Evolutionary conservation across 768 basidiomycete genomes (phyloP).

Genomic region (Tricholoma hemisulphureum): DNA sequence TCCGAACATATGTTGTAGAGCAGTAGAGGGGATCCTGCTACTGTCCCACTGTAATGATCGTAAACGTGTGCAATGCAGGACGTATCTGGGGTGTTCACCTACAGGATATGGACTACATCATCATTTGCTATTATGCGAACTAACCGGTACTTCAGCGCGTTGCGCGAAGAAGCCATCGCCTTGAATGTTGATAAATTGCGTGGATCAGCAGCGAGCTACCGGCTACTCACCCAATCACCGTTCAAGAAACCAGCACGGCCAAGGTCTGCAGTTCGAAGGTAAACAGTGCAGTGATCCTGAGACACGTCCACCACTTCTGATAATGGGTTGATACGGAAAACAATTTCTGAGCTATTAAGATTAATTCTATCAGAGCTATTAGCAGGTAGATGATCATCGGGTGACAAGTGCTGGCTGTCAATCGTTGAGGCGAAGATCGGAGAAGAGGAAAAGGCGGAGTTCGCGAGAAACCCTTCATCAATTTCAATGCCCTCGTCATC

Average conservation of each 20-base stretch:
- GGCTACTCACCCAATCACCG: constrained; percentile 69
- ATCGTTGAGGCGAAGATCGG: constrained; percentile 17
- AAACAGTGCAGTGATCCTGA: constrained; percentile 56
- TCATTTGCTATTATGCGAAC: constrained; percentile 59
- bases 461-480: constrained; percentile 67
- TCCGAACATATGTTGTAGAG: constrained; percentile 49
- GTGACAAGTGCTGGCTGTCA: constrained; percentile 8
- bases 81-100: constrained; percentile 14
- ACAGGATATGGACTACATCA: constrained; percentile 35
- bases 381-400: constrained; percentile 5
- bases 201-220: background rate
- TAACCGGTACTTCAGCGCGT: constrained; percentile 43
- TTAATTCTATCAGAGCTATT: background rate
- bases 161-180: constrained; percentile 48
- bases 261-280: constrained; percentile 62
- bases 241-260: constrained; percentile 63
- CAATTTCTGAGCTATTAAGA: constrained; percentile 11
- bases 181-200: constrained; percentile 26
- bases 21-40: constrained; percentile 48
- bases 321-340: constrained; percentile 33
- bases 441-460: constrained; percentile 38
- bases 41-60: constrained; percentile 33
- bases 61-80: background rate
- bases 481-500: constrained; percentile 60
- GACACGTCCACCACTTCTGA: constrained; percentile 28